Evolutionary conservation across 768 basidiomycete genomes (phyloP).

Genomic region (Xerocomellus intermedius): DNA sequence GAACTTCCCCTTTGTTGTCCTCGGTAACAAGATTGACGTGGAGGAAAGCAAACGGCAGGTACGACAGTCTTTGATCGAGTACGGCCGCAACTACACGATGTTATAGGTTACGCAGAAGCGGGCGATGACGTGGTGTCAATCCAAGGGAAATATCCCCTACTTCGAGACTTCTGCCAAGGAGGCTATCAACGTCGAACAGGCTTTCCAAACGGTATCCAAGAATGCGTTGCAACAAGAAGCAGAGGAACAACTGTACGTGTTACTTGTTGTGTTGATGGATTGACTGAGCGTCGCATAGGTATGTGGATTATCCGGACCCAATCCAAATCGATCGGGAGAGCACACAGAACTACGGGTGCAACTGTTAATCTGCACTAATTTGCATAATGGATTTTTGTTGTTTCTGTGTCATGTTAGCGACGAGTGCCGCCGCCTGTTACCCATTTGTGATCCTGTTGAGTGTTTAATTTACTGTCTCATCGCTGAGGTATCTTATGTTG

Average conservation of each 20-base stretch:
- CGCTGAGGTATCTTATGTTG: conserved; percentile 26
- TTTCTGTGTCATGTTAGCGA: conserved; percentile 27
- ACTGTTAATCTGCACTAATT: conserved; percentile 54
- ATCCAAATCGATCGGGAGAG: conserved; percentile 95
- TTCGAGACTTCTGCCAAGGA: conserved; percentile 99
- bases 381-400: conserved; percentile 23
- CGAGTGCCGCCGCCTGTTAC: conserved; percentile 30
- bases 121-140: conserved; percentile 99
- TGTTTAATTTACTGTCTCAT: conserved; percentile 34
- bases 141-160: conserved; percentile 99
- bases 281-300: conserved; percentile 49
- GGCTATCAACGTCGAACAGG: conserved; percentile 99
- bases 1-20: conserved; percentile 98
- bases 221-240: conserved; percentile 97
- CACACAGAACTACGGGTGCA: conserved; percentile 90
- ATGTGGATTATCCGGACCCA: conserved; percentile 98
- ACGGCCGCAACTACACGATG: background rate
- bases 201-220: conserved; percentile 99
- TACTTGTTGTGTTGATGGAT: conserved; percentile 8
- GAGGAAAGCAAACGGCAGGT: conserved; percentile 99
- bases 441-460: conserved; percentile 32
- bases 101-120: conserved; percentile 95
- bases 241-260: conserved; percentile 86
- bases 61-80: conserved; percentile 16
- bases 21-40: conserved; percentile 99